These are phyloP conservation scores for Trifolium fragiferum DNA, from an alignment of 306 rosid species.

Conservation along the genomic window DNA sequence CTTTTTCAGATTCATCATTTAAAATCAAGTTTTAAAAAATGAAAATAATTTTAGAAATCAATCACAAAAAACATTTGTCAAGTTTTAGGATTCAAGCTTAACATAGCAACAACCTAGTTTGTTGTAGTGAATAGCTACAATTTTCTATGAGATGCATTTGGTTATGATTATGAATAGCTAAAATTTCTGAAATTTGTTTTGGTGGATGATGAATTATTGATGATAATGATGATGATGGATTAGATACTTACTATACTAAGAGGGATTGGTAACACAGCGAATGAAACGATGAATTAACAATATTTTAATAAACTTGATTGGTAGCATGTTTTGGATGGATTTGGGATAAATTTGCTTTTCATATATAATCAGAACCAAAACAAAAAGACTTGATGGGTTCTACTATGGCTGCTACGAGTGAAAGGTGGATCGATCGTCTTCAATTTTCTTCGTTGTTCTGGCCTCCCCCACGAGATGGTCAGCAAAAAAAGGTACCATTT, in stretches of 20 bases:
- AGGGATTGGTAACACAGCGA: conserved; percentile 43
- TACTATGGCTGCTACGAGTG: conserved; percentile 65
- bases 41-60: conserved; percentile 20
- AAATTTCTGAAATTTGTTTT: background rate
- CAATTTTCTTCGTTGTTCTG: conserved; percentile 81
- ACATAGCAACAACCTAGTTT: conserved; percentile 17
- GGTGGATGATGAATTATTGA: conserved; percentile 5
- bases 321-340: conserved; percentile 57
- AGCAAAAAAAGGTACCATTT: conserved; percentile 64
- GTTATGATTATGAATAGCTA: too few species aligned
- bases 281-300: conserved; percentile 64
- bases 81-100: conserved; percentile 10
- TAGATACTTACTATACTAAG: background rate
- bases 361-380: conserved; percentile 28
- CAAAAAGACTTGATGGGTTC: conserved; percentile 41
- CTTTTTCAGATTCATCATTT: conserved; percentile 20
- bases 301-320: conserved; percentile 63
- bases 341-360: conserved; percentile 33
- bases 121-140: conserved; percentile 24
- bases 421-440: conserved; percentile 80
- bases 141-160: conserved; percentile 40
- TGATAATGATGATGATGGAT: conserved; percentile 15
- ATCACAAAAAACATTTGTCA: conserved; percentile 1
- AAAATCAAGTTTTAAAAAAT: background rate
- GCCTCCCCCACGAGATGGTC: conserved; percentile 82